Base-by-base conservation (phyloP, 2,329 filamentous ascomycete species). In the Trichophyton rubrum region DNA sequence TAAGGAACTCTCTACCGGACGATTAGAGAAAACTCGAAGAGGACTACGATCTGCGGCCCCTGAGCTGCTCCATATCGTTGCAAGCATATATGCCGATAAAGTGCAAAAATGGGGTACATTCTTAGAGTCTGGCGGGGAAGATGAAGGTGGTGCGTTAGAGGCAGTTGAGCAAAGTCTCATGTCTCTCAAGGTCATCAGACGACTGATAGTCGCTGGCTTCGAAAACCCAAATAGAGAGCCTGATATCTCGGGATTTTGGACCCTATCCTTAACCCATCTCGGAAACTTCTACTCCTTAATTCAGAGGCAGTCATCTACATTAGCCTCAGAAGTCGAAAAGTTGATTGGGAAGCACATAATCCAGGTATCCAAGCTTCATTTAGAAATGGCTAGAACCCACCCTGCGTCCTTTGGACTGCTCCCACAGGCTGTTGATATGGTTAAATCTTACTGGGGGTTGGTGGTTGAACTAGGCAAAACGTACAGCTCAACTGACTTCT, bases 351-450 rank as follows among this genome's bases (percentile, higher is more conserved):
- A 90, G 70, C 91, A 96, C 69, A 78, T 96, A 1, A 75, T 96
- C 47, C 91, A 97, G 69, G 86, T 97, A 57, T 86, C 91, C 2
- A 99, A 97, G 73, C 78, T 99, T 2, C 93, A 97, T 70, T 80
- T 95, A 43, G 86, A 90, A 60, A 92, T 97, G 86, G 85, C 89
- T 1, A 83, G 84, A 57, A 76, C 79, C 3, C 90, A 96, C 70
- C 85, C 91, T 1, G 85, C 88, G 2, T 88, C 90, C 60, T 97
- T 96, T 72, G 85, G 86, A 0, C 79, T 89, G 11, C 80, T 99
- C 5, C 89, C 90, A 1, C 86, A 89, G 67, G 90, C 89, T 1
- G 76, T 95, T 15, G 79, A 85, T 15, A 82, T 97, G 24, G 85
- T 89, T 1, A 84, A 83, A 65, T 85, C 87, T 15, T 97, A 97